Evolutionary conservation across 345 rosid genomes (phyloP).

Genomic region (Eucalyptus microcorys): DNA sequence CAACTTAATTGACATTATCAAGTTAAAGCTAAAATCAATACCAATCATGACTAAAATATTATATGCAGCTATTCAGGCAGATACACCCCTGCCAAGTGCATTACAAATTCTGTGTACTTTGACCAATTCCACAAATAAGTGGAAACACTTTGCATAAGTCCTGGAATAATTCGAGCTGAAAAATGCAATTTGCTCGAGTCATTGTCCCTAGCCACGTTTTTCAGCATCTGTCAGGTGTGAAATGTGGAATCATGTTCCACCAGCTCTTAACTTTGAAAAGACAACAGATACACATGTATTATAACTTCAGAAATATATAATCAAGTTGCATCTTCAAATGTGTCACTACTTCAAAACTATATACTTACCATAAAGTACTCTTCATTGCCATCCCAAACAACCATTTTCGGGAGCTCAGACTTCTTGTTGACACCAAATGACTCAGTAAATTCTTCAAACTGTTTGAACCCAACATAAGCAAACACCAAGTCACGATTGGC

Average conservation of each 20-base stretch:
- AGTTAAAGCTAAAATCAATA: background rate
- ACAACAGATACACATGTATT: background rate
- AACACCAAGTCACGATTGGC: slow-evolving; percentile 88
- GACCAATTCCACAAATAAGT: background rate
- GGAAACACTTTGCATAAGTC: background rate
- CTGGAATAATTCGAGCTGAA: background rate
- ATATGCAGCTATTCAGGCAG: background rate
- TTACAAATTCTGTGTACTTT: background rate
- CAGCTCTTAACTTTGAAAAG: background rate
- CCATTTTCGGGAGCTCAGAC: slow-evolving; percentile 62
- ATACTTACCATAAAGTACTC: slow-evolving; percentile 57
- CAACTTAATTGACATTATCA: background rate
- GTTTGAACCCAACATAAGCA: slow-evolving; percentile 75
- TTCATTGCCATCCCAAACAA: slow-evolving; percentile 83
- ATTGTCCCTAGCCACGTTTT: background rate
- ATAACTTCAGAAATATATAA: background rate
- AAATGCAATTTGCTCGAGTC: background rate
- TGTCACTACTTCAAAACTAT: background rate
- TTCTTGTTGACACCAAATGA: slow-evolving; percentile 45
- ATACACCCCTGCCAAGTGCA: background rate
- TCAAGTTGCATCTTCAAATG: background rate
- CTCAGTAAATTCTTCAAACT: slow-evolving; percentile 72
- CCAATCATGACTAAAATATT: background rate
- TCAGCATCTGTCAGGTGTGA: background rate
- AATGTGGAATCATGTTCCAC: background rate